Evolutionary conservation across 495 filamentous ascomycete genomes (phyloP), one percentile per base, ranked within the genome.

Genomic region (Lophiostoma macrostomum): DNA sequence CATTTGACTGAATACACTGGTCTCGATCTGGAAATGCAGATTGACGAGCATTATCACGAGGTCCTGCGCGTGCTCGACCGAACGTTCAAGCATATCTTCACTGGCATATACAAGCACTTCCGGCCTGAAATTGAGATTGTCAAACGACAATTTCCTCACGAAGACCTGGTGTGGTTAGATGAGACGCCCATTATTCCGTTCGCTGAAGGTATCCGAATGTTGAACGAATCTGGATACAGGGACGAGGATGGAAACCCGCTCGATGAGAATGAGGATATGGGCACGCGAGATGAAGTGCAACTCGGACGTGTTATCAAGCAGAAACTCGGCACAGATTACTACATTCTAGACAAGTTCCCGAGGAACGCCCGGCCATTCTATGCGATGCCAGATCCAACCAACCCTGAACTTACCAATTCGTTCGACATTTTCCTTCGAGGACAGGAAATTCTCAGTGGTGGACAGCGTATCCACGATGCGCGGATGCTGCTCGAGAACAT

Each of bases 1-100:
- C 93, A 98, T 70, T 86, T 96, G 82, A 97, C 90, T 11, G 93
- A 96, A 76, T 98, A 95, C 72, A 89, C 88, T 35, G 93, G 93
- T 69, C 86, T 98, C 53, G 93, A 98, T 87, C 74, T 96, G 64
- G 93, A 97, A 67, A 96, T 95, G 87, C 90, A 90, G 29, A 95
- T 96, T 69, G 79, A 86, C 46, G 73, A 87, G 48, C 79, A 90
- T 71, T 97, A 96, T 73, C 81, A 87, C 67, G 93, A 98, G 68
- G 90, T 94, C 30, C 71, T 88, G 20, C 70, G 82, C 19, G 83
- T 87, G 59, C 80, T 95, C 19, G 93, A 96, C 67, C 73, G 83
- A 53, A 85, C 94, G 13, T 82, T 98, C 62, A 80, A 96, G 54
- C 79, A 86, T 71, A 95, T 98, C 62, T 91, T 98, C 77, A 80